Evolutionary conservation across 2,329 filamentous ascomycete genomes (phyloP), one percentile per base, ranked within the genome.

Genomic region (Cercospora sp.): DNA sequence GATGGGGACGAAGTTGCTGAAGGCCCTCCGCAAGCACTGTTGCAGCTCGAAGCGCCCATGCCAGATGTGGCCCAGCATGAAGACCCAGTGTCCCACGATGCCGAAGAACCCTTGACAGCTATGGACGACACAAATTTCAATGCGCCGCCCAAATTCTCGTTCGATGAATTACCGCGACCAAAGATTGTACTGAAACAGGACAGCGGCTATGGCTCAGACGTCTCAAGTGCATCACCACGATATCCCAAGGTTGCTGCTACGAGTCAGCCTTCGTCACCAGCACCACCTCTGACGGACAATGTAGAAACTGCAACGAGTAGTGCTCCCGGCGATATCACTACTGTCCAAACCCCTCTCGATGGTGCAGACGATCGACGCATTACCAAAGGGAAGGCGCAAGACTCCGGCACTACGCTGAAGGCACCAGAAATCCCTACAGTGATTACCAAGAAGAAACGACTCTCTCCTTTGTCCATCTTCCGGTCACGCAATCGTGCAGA

Each of bases 201-300:
- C 65, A 79, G 78, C 64, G 77, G 78, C 18, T 79, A 79, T 62
- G 75, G 72, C 36, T 79, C 78, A 7, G 75, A 78, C 63, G 68
- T 69, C 4, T 74, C 76, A 2, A 67, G 59, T n/a, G 62, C 51
- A 26, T 20, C 48, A 28, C 23, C 30, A 1, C 33, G 36, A 26
- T 55, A 30, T 12, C 12, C 23, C n/a, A 64, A 51, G 28, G 45
- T 23, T 23, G 31, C 9, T 28, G 51, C n/a, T n/a, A 31, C 3
- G 23, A 48, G 23, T 12, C 58, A 48, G 33, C 23, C 8, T 28
- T 57, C 48, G 18, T 18, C 36, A 13, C n/a, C 26, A 8, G 26
- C 53, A 26, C 53, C 53, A 28, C 26, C 53, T 16, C 23, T 9
- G 53, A 31, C n/a, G 1, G 2, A 9, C 53, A 6, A 20, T 23